Evolutionary conservation across 1,284 basidiomycete species (phyloP), one percentile per base, ranked within the genome.

Genomic region (Hypsizygus ulmarius): DNA sequence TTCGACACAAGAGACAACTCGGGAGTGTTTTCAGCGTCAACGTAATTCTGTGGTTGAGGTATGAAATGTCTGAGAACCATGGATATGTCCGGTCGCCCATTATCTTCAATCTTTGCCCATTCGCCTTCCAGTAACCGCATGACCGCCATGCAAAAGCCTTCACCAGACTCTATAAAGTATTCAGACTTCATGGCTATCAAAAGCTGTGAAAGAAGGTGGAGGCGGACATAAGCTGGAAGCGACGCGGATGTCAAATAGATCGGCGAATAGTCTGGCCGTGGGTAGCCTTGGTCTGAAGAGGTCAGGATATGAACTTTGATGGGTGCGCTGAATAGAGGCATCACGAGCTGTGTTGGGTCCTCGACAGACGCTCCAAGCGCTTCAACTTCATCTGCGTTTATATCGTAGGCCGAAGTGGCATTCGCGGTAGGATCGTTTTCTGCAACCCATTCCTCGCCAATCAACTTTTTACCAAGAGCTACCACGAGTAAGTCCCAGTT

Each of bases 191-290:
- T 74, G 7, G 75, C 76, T 4, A 61, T 50, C 6, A 91, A 70
- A 11, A 91, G 70, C 33, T 74, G 72, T 2, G 82, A 78, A n/a
- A 93, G 77, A 12, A 97, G 75, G 58, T 96, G 84, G 0, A 97
- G 79, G 28, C 91, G 84, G 52, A 97, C 74, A 64, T 97, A 97
- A 0, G 92, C 78, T 0, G 94, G 82, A 5, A 90, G 71, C 0
- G 79, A 79, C 0, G 69, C 62, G 1, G 92, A 93, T 0, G 85
- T 78, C 48, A 97, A 68, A 62, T 85, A 95, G 65, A 94, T 82
- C 0, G 93, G 92, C 4, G 82, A 73, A 51, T 75, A 74, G 3
- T 71, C 71, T 37, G 73, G 63, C 30, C 79, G 72, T 11, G 84
- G 79, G 60, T 84, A 84, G 3, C 70, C 62, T 45, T 75, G 73